Base-by-base conservation (phyloP, 257 asterid genomes). In the Solanum habrochaites region DNA sequence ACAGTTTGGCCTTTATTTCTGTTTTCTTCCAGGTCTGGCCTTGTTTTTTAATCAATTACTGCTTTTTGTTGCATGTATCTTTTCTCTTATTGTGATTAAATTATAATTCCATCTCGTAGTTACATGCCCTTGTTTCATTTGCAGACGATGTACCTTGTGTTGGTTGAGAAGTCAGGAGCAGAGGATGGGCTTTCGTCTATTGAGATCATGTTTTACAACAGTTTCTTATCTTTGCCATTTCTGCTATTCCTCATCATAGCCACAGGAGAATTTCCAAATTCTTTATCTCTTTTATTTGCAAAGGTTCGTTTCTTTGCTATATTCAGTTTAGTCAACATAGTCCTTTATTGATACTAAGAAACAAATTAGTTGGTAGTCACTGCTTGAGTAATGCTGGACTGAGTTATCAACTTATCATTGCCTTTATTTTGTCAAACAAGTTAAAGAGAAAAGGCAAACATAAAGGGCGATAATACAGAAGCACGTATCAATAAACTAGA, bases 111-210 rank as follows among this genome's bases (percentile, higher is more conserved):
- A 23, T 86, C 67, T 86, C 67, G 56, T 85, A 87, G 66, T 83
- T 74, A 40, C 58, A 32, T 78, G 21, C 1, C 69, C 29, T 71
- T 8, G 85, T 87, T 86, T 85, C 56, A 35, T 84, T n/a, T 91
- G 85, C 98, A 97, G 99, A 96, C 98, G n/a, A 97, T 97, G 99
- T 97, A 97, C 95, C 99, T 96, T 64, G 95, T 97, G 42, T 90
- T 97, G 89, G 99, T 97, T 84, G 99, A 97, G 90, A 95, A 93
- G 91, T 95, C 99, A 13, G 99, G 99, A 82, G 99, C 97, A 80
- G 99, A 97, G 90, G 99, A 96, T 71, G 99, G 99, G 83, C 98
- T 97, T 90, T 91, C 98, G 12, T 96, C 99, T 13, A 88, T 97
- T 37, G 99, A 97, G 90, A 95, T 97, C 87, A 97, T 97, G 99